Conservation (phyloP, 257 asterid genomes). For the Verbena officinalis region DNA sequence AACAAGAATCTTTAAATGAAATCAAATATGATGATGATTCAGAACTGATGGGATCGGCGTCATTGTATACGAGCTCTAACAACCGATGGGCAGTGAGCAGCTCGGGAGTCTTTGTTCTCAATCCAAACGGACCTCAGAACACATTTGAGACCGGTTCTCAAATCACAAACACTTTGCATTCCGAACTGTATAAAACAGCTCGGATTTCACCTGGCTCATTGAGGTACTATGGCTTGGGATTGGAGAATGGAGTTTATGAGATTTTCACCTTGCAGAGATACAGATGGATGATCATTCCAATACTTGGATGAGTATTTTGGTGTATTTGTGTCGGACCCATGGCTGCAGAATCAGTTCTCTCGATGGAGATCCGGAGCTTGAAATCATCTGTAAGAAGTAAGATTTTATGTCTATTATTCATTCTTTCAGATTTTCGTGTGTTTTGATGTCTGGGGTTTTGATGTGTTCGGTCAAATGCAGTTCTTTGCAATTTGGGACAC, state of each 20-base stretch:
- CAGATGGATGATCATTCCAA: conserved; percentile 52
- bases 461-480: too few relatives aligned
- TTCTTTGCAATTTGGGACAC: too few relatives aligned
- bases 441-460: too few relatives aligned
- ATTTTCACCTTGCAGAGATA: conserved; percentile 68
- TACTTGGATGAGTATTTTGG: conserved; percentile 66
- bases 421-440: too few relatives aligned
- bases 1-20: conserved; percentile 41
- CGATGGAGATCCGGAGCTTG: too few relatives aligned
- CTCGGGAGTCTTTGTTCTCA: conserved; percentile 53
- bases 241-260: conserved; percentile 49
- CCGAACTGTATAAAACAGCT: conserved; percentile 62
- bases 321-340: too few relatives aligned
- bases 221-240: conserved; percentile 64
- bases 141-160: conserved; percentile 52
- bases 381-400: too few relatives aligned
- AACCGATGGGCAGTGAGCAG: conserved; percentile 63
- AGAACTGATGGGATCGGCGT: conserved; percentile 52
- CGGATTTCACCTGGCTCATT: conserved; percentile 54
- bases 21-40: conserved; percentile 47
- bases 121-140: conserved; percentile 46
- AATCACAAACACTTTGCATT: conserved; percentile 51
- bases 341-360: too few relatives aligned
- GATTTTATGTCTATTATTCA: too few relatives aligned
- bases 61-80: conserved; percentile 44